A percentile compares a stretch with the other conserved stretches of the same genome.
Evolutionary conservation across 1,139 yeast species (phyloP).

Genomic region (Protomyces pachydermus): DNA sequence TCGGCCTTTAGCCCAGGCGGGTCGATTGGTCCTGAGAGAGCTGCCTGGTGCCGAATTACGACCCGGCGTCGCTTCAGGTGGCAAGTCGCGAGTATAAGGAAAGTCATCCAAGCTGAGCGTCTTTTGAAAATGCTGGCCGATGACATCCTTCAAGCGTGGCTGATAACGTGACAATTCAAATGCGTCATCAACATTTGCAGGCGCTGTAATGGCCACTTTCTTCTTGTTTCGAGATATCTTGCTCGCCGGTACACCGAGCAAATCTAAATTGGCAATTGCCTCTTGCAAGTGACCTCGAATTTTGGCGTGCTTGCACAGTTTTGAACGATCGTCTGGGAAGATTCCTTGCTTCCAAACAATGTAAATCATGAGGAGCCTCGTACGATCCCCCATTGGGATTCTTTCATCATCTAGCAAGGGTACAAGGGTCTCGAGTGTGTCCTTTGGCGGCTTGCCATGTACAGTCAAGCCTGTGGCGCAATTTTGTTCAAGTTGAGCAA

Average conservation of each 20-base stretch:
- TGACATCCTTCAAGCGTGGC: slow-evolving; percentile 61
- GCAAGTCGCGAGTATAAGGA: slow-evolving; percentile 71
- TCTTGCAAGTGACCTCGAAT: slow-evolving; percentile 56
- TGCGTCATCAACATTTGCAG: slow-evolving; percentile 53
- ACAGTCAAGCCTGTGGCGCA: slow-evolving; percentile 69
- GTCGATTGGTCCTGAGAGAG: slow-evolving; percentile 36
- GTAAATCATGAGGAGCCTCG: slow-evolving; percentile 72
- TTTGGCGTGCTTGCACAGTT: slow-evolving; percentile 65
- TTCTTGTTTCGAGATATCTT: slow-evolving; percentile 45
- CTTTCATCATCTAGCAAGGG: slow-evolving; percentile 50
- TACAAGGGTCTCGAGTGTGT: slow-evolving; percentile 63
- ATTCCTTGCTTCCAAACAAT: slow-evolving; percentile 82
- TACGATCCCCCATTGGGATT: slow-evolving; percentile 48
- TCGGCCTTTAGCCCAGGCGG: slow-evolving; percentile 38
- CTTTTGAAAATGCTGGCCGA: slow-evolving; percentile 49
- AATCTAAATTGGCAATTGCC: slow-evolving; percentile 60
- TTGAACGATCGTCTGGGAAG: slow-evolving; percentile 64
- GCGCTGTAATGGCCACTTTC: slow-evolving; percentile 38
- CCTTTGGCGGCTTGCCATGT: slow-evolving; percentile 62
- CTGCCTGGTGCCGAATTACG: slow-evolving; percentile 4
- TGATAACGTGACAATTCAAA: slow-evolving; percentile 72
- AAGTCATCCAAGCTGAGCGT: slow-evolving; percentile 55
- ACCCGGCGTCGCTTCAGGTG: slow-evolving; percentile 2
- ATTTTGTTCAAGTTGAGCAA: slow-evolving; percentile 47
- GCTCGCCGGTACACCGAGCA: slow-evolving; percentile 61